Percentiles rank a stretch among this genome's conserved stretches.
Evolutionary conservation across 2,329 filamentous ascomycete genomes (phyloP).

Genomic region (Lachnellula arida): DNA sequence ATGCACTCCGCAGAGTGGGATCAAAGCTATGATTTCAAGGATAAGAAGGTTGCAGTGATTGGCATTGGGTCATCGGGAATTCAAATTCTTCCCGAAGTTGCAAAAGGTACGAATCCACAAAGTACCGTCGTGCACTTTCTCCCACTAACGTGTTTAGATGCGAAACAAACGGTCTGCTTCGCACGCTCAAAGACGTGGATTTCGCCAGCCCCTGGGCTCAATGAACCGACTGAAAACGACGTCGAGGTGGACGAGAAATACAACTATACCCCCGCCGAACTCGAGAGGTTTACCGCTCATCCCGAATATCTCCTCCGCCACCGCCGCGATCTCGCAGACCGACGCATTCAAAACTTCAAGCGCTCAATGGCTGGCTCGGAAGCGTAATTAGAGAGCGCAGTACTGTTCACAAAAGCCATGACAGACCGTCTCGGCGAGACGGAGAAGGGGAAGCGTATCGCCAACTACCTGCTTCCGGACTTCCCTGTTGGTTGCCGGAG

Average conservation of each 20-base stretch:
- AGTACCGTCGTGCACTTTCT: conserved; percentile 32
- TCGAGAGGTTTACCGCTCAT: too few relatives aligned
- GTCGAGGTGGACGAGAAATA: too few relatives aligned
- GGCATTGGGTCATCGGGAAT: conserved; percentile 48
- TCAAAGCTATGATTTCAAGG: conserved; percentile 41
- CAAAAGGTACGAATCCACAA: conserved; percentile 9
- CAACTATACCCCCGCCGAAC: too few relatives aligned
- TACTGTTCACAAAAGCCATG: too few relatives aligned
- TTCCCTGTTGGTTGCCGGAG: conserved; percentile 41
- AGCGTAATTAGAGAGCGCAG: neutral
- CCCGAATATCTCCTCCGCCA: too few relatives aligned
- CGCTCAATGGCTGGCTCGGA: too few relatives aligned
- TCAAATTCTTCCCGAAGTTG: conserved; percentile 46
- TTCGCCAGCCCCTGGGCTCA: too few relatives aligned
- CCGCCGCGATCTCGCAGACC: too few relatives aligned
- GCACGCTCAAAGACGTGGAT: conserved; percentile 36
- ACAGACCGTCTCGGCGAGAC: neutral
- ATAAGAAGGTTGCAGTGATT: conserved; percentile 45
- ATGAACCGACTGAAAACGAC: conserved; percentile 38
- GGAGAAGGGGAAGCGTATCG: conserved; percentile 35
- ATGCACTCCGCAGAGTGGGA: conserved; percentile 60
- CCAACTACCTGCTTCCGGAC: conserved; percentile 37
- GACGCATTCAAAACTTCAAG: too few relatives aligned
- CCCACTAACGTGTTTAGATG: conserved; percentile 33
- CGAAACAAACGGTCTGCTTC: conserved; percentile 37